Evolutionary conservation across 2,329 filamentous ascomycete genomes (phyloP).

Genomic region (Lasiodiplodia citricola): DNA sequence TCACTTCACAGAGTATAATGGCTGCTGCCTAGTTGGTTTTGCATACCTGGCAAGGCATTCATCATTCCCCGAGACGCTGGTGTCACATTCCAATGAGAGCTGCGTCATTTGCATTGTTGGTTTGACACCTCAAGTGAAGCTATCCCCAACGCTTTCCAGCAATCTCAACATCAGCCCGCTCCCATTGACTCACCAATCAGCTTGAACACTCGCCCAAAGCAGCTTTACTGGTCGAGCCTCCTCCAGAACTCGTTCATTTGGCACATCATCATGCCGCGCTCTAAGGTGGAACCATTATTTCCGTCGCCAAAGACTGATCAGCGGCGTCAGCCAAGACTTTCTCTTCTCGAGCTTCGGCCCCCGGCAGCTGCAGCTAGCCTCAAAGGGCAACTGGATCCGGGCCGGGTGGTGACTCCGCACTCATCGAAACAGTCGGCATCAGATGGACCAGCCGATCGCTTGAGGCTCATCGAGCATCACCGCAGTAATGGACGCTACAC

Average conservation of each 20-base stretch:
- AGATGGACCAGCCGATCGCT: not conserved
- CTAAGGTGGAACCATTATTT: not conserved
- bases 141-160: not conserved
- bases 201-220: not conserved
- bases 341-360: not conserved
- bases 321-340: constrained; percentile 8
- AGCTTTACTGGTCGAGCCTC: not conserved
- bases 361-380: constrained; percentile 14
- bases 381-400: constrained; percentile 12
- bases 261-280: not conserved
- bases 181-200: not conserved
- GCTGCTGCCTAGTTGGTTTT: not conserved
- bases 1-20: not conserved
- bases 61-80: not conserved
- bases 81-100: not conserved
- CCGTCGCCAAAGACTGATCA: not conserved
- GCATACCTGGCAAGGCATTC: not conserved
- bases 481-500: not conserved
- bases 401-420: constrained; percentile 12
- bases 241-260: not conserved
- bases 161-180: not conserved
- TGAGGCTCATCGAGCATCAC: not conserved
- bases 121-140: not conserved
- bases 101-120: not conserved
- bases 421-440: not conserved